phyloP scores from a whole-genome alignment of 169 alveolate species.

The Eimeria sp. region DNA sequence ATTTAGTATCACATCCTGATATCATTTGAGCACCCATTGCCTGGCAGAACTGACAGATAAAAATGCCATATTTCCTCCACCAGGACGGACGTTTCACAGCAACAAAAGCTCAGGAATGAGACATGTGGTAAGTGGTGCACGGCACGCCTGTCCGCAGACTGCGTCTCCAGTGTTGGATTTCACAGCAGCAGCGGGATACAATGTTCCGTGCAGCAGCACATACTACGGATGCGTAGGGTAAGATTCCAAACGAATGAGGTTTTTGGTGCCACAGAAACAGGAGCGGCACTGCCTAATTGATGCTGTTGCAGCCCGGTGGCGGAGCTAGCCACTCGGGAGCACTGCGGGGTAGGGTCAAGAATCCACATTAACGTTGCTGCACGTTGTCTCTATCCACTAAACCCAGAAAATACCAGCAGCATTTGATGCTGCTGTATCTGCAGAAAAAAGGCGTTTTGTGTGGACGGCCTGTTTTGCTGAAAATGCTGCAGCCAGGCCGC shows the following conservation, averaged over 20 bases:
- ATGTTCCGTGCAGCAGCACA: not conserved
- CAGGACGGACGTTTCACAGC: not conserved
- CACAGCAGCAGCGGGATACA: not conserved
- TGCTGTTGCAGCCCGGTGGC: not conserved
- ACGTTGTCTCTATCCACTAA: not conserved
- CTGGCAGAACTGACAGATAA: not conserved
- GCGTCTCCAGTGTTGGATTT: not conserved
- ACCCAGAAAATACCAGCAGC: not conserved
- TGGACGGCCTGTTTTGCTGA: not conserved
- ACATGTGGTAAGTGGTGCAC: not conserved
- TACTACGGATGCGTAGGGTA: not conserved
- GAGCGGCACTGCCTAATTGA: not conserved
- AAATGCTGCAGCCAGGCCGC: not conserved
- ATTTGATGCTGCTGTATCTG: not conserved
- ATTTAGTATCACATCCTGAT: not conserved
- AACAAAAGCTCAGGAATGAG: not conserved
- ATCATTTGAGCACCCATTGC: too few species aligned
- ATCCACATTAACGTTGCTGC: not conserved
- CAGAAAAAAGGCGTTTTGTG: not conserved
- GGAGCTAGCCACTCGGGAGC: not conserved
- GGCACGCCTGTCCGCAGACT: not conserved
- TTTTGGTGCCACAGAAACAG: not conserved
- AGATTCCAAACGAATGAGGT: not conserved
- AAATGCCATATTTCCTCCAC: not conserved
- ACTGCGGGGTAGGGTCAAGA: not conserved